Evolutionary conservation across 2,329 filamentous ascomycete species (phyloP), one percentile per base, ranked within the genome.

Genomic region (Didymella sp.): DNA sequence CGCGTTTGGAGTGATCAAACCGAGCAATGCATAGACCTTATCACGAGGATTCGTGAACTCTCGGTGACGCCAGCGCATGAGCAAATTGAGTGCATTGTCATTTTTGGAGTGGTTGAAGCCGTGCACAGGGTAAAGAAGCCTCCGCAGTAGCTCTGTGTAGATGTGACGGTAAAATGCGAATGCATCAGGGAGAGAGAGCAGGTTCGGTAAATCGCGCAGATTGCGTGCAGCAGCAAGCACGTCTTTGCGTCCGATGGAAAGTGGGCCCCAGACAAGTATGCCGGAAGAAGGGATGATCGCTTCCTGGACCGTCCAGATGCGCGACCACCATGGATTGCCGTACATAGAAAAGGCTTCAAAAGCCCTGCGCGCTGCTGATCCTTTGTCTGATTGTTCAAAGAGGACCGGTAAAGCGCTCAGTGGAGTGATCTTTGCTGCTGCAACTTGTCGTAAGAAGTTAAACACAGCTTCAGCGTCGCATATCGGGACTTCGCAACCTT

Each of bases 21-120:
- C 67, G 1, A 69, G 40, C 12, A 71, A 42, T 4, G 61, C 67
- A 27, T 68, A 70, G 1, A 71, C 56, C 28, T 70, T 71, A 42
- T 71, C 68, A 22, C 62, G 60, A 7, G 65, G 51, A 47, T 71
- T 62, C 1, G 62, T 67, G 8, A 62, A 62, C n/a, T 63, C 24
- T 7, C 64, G 46, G 31, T 63, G 58, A 2, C 64, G 53, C 64
- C 62, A 66, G 8, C 61, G 58, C 60, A 68, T 64, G 4, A 66
- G 56, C n/a, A 62, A 12, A 35, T 63, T 43, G 0, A 66, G 46
- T 1, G 64, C 45, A 1, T 25, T 50, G 2, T 66, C 59, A 11
- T 28, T 51, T 6, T 24, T 38, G 2, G 56, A 55, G 27, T 59
- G 56, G 3, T 48, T 35, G 27, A 68, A 60, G 1, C 61, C 61